Percentiles rank a stretch among this genome's conserved stretches.
These are phyloP conservation scores for Fonsecaea nubica DNA, from an alignment of 2,329 filamentous ascomycete species.

Conservation along the genomic window DNA sequence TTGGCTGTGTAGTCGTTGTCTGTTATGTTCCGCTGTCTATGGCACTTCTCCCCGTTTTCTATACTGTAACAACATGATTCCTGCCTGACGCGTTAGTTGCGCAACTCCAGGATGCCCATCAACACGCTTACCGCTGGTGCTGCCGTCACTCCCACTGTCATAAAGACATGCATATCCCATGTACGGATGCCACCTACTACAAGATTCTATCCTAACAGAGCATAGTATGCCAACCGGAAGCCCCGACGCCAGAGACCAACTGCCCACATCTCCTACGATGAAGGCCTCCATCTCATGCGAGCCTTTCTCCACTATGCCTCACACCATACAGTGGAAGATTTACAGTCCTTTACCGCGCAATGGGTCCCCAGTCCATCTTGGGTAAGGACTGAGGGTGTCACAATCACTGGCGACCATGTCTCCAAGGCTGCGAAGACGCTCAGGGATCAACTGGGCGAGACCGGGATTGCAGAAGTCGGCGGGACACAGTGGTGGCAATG, in stretches of 20 bases:
- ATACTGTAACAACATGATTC: not conserved
- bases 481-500: slow-evolving; percentile 90
- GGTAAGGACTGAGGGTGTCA: slow-evolving; percentile 77
- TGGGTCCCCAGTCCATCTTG: slow-evolving; percentile 89
- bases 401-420: slow-evolving; percentile 70
- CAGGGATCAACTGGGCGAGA: slow-evolving; percentile 74
- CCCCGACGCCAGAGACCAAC: slow-evolving; percentile 79
- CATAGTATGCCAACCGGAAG: slow-evolving; percentile 80
- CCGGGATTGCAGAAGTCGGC: slow-evolving; percentile 77
- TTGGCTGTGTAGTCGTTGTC: not conserved
- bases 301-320: slow-evolving; percentile 85
- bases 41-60: not conserved
- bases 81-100: not conserved
- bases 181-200: slow-evolving; percentile 56
- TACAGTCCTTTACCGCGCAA: slow-evolving; percentile 89
- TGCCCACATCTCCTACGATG: slow-evolving; percentile 90
- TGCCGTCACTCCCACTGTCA: slow-evolving; percentile 84
- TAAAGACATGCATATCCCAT: slow-evolving; percentile 86
- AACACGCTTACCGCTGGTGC: slow-evolving; percentile 82
- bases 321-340: slow-evolving; percentile 87
- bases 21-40: not conserved
- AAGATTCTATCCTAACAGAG: slow-evolving; percentile 21
- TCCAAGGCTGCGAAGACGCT: slow-evolving; percentile 70
- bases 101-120: slow-evolving; percentile 63
- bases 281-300: slow-evolving; percentile 85